Percentiles rank a stretch among this genome's conserved stretches.
phyloP scores from a whole-genome alignment of 1,284 basidiomycete genomes.

The Apiotrichum gamsii region DNA sequence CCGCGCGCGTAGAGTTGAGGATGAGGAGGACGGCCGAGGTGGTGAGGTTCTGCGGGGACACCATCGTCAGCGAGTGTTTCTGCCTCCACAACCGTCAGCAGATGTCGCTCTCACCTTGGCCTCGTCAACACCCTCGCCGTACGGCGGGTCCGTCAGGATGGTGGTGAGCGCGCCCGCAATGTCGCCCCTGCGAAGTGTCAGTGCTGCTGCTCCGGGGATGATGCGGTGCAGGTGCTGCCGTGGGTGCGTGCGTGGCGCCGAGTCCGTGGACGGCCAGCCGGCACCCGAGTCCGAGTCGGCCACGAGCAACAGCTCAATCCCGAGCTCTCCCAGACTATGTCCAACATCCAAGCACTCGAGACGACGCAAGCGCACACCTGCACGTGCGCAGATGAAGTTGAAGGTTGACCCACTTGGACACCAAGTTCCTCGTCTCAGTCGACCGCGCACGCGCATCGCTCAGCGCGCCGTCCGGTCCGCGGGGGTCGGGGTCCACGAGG shows the following conservation, averaged over 20 bases:
- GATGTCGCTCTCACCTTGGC: conserved; percentile 64
- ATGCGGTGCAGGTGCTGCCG: no score
- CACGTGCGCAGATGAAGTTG: no score
- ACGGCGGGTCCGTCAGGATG: conserved; percentile 71
- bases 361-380: no score
- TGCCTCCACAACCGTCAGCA: neutral
- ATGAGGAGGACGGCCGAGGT: conserved; percentile 83
- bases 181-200: conserved; percentile 56
- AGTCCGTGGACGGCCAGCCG: no score
- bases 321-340: no score
- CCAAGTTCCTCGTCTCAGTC: conserved; percentile 61
- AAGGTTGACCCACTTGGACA: conserved; percentile 62
- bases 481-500: conserved; percentile 78
- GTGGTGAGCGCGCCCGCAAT: conserved; percentile 62
- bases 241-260: no score
- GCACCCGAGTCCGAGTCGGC: no score
- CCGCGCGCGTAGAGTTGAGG: conserved; percentile 86
- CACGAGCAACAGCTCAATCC: no score
- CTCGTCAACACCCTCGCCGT: conserved; percentile 74
- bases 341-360: no score
- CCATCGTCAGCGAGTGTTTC: neutral
- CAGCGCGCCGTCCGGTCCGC: conserved; percentile 66
- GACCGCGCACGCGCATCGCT: conserved; percentile 71
- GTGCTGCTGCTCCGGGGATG: neutral
- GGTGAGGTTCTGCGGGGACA: conserved; percentile 58